Base-by-base conservation (phyloP, 164 flowering plant species). In the Taxillus chinensis region DNA sequence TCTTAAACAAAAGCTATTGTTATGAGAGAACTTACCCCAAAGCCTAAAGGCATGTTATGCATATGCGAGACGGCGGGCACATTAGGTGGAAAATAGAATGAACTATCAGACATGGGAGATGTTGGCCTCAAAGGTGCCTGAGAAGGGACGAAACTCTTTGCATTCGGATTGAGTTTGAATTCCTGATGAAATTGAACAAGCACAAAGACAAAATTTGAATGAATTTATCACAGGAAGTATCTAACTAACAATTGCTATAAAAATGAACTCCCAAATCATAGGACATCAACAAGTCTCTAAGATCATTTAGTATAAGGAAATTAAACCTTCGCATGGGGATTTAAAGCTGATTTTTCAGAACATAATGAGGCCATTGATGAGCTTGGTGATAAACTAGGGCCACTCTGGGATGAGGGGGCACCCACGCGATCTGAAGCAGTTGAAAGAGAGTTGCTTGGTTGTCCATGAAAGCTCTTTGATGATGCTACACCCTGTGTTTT, bases 91-190 rank as follows among this genome's bases (percentile, higher is more conserved):
- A 73, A 79, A 70, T 90, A 95, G 73, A 79, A 82, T 16, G 99
- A 76, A 62, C 77, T 75, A 74, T 95, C 95, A 70, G 96, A 62
- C 7, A 74, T 81, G 9, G 99, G 96, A 62, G 93, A 78, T 45
- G 75, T 71, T 42, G 96, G 89, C 80, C 87, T 76, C 45, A 80
- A 45, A 60, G 90, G 66, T 40, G 83, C 27, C 65, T 74, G 81
- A 54, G 83, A 77, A 40, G 99, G 97, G 45, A 72, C 66, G 60
- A 86, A 90, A 72, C 96, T 89, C 84, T 87, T 90, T 27, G 97
- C 99, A 75, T 95, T 87, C 2, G 99, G 96, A 67, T 95, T 95
- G 58, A 90, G 77, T 67, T 79, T 95, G 70, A 95, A 90, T 76
- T 95, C 99, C 99, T 95, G 84, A 71, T 14, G 56, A 59, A 7